Conservation (phyloP, 148 eudicot genomes). For the Suaeda aralocaspica region DNA sequence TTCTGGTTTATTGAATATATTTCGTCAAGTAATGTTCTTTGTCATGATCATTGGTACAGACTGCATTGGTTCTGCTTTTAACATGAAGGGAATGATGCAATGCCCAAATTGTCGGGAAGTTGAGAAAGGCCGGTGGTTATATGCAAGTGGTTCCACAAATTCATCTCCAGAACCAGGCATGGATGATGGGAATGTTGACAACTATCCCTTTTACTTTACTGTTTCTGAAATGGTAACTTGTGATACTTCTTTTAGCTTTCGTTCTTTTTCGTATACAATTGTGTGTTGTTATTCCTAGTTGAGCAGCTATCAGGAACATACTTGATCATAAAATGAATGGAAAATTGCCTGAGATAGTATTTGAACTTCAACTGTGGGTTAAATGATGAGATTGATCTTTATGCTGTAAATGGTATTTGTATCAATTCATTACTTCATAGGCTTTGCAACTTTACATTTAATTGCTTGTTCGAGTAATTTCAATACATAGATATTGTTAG, state of each 20-base stretch:
- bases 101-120: conserved; percentile 78
- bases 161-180: conserved; percentile 34
- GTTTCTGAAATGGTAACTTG: conserved; percentile 43
- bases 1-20: background rate
- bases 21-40: conserved; percentile 8
- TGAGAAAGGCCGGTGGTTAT: conserved; percentile 69
- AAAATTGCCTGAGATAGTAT: background rate
- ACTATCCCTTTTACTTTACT: conserved; percentile 35
- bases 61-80: conserved; percentile 81
- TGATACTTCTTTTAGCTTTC: conserved; percentile 3
- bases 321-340: no score
- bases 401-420: background rate
- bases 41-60: conserved; percentile 36
- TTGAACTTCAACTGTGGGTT: background rate
- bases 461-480: background rate
- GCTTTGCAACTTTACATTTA: background rate
- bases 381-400: conserved; percentile 2
- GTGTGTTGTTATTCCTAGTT: background rate
- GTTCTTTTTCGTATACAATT: background rate
- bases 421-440: no score
- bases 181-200: conserved; percentile 33
- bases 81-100: conserved; percentile 67
- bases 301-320: no score
- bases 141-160: conserved; percentile 42
- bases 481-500: background rate